Percentiles rank a stretch among this genome's conserved stretches.
Conservation (phyloP, 1,284 basidiomycete species). For the Boletus albobrunnescens region DNA sequence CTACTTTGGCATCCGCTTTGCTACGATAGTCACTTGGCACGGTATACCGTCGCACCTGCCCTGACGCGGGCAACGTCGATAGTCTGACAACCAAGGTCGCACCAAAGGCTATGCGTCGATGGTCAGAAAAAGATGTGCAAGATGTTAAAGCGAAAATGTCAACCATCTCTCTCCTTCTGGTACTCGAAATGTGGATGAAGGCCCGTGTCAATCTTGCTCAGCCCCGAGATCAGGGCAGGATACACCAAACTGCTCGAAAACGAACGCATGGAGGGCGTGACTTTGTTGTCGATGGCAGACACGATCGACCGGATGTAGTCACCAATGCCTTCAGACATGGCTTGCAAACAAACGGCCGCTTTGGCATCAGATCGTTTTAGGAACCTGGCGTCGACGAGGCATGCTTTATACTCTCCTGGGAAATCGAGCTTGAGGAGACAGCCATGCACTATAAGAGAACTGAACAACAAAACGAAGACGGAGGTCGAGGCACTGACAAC, state of each 20-base stretch:
- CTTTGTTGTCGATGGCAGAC: slow-evolving; percentile 40
- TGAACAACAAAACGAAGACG: slow-evolving; percentile 6
- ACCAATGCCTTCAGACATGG: slow-evolving; percentile 56
- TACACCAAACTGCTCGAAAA: slow-evolving; percentile 42
- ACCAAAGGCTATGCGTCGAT: slow-evolving; percentile 44
- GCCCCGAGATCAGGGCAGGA: slow-evolving; percentile 43
- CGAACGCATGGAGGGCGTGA: slow-evolving; percentile 42
- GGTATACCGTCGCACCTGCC: slow-evolving; percentile 40
- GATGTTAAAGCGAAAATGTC: slow-evolving; percentile 11
- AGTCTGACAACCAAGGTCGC: slow-evolving; percentile 47
- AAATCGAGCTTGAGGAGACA: slow-evolving; percentile 55
- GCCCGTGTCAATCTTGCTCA: slow-evolving; percentile 38
- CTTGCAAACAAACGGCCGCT: slow-evolving; percentile 56
- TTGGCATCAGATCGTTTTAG: slow-evolving; percentile 58
- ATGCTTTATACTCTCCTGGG: slow-evolving; percentile 48
- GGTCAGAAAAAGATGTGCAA: not conserved
- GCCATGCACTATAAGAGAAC: slow-evolving; percentile 47
- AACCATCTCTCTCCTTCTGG: slow-evolving; percentile 46
- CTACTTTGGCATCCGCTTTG: slow-evolving; percentile 57
- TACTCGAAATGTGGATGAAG: slow-evolving; percentile 40
- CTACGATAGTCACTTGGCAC: slow-evolving; percentile 49
- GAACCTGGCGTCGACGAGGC: slow-evolving; percentile 56
- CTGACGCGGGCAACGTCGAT: slow-evolving; percentile 30
- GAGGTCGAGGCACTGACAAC: slow-evolving; percentile 36
- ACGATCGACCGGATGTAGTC: slow-evolving; percentile 48